Conservation (phyloP, 1,284 basidiomycete genomes). For the Irpex sp. region DNA sequence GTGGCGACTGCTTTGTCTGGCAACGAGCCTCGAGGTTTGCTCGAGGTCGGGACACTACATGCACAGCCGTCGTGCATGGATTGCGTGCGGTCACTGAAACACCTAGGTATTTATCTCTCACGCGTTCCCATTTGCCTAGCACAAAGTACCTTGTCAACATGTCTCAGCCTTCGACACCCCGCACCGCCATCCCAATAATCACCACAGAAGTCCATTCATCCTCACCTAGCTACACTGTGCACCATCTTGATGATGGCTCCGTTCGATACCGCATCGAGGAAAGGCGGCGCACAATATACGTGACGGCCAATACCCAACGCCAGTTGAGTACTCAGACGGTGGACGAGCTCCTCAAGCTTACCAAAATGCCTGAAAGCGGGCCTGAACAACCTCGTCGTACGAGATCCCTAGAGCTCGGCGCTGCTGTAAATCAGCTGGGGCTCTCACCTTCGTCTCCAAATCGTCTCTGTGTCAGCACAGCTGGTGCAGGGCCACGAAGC, state of each 20-base stretch:
- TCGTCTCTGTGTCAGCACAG: neutral
- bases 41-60: neutral
- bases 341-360: constrained; percentile 7
- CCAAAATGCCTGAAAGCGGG: constrained; percentile 1
- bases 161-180: constrained; percentile 7
- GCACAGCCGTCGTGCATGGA: neutral
- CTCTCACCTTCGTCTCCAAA: neutral
- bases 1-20: neutral
- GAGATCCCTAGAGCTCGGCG: constrained; percentile 3
- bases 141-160: neutral
- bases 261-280: constrained; percentile 43
- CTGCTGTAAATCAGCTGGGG: neutral
- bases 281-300: constrained; percentile 40
- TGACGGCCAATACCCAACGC: constrained; percentile 37
- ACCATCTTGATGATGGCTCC: constrained; percentile 14
- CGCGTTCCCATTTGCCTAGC: neutral
- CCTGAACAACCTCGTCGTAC: constrained; percentile 4
- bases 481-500: neutral
- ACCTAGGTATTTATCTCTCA: neutral
- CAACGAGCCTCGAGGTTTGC: neutral
- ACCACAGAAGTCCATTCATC: constrained; percentile 1
- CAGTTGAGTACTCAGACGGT: constrained; percentile 9
- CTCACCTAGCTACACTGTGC: neutral
- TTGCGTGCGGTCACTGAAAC: neutral
- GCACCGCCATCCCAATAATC: constrained; percentile 9